phyloP scores from a whole-genome alignment of 2,329 filamentous ascomycete species.

The Emergomyces pasteurianus region DNA sequence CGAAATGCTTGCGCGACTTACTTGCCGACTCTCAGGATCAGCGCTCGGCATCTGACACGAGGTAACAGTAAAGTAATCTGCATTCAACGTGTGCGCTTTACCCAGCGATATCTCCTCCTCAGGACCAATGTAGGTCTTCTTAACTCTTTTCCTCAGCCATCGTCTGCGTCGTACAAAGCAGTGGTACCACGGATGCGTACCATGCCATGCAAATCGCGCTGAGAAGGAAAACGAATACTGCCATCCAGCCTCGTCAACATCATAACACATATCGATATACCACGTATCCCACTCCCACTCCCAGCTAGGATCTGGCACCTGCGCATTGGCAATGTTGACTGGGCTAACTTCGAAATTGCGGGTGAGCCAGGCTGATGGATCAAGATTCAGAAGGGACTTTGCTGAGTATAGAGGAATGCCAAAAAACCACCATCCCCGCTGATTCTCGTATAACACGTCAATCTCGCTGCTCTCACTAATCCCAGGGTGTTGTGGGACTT shows the following conservation, averaged over 20 bases:
- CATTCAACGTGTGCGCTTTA: slow-evolving; percentile 41
- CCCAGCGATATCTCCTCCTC: not conserved
- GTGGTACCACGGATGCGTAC: slow-evolving; percentile 78
- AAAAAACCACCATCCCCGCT: slow-evolving; percentile 80
- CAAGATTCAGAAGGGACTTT: slow-evolving; percentile 71
- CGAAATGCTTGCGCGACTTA: slow-evolving; percentile 8
- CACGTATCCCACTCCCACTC: slow-evolving; percentile 68
- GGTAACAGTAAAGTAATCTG: slow-evolving; percentile 70
- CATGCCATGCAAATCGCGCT: slow-evolving; percentile 70
- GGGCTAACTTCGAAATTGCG: slow-evolving; percentile 43
- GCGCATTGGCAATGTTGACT: slow-evolving; percentile 69
- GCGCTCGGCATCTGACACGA: slow-evolving; percentile 26
- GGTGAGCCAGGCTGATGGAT: slow-evolving; percentile 81
- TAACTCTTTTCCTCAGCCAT: slow-evolving; percentile 73
- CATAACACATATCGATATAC: slow-evolving; percentile 68
- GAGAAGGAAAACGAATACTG: slow-evolving; percentile 86
- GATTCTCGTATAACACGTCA: slow-evolving; percentile 91
- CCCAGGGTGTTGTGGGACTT: not conserved
- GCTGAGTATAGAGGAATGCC: slow-evolving; percentile 82
- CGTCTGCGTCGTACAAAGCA: slow-evolving; percentile 83
- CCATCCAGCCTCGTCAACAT: slow-evolving; percentile 85
- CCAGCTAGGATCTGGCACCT: slow-evolving; percentile 91
- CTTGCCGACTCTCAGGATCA: slow-evolving; percentile 19
- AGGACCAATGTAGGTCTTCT: slow-evolving; percentile 34
- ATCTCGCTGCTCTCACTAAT: slow-evolving; percentile 40